These are phyloP conservation scores for Aspergillus spinulosporus DNA, from an alignment of 2,329 filamentous ascomycete species.

Conservation along the genomic window DNA sequence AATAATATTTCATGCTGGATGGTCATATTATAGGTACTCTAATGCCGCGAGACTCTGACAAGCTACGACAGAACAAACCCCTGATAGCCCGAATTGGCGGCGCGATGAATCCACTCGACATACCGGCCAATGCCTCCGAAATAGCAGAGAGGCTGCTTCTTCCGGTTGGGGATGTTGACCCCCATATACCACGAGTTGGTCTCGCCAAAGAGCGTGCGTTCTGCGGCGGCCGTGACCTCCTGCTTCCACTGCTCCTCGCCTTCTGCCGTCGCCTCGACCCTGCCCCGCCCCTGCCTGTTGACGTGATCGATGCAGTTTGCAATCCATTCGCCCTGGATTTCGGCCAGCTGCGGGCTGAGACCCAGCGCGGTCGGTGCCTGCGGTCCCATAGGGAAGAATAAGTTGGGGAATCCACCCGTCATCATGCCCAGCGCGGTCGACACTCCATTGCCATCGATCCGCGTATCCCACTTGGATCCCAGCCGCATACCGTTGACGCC, in stretches of 20 bases:
- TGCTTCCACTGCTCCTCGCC: constrained; percentile 54
- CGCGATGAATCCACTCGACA: background rate
- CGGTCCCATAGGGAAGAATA: constrained; percentile 56
- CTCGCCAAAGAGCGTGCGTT: constrained; percentile 50
- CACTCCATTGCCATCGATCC: constrained; percentile 24
- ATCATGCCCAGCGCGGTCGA: constrained; percentile 43
- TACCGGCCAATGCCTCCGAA: background rate
- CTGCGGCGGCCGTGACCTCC: constrained; percentile 46
- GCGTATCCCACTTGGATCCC: constrained; percentile 36
- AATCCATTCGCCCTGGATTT: constrained; percentile 60
- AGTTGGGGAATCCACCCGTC: constrained; percentile 48
- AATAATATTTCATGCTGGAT: too few species aligned
- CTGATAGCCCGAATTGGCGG: background rate
- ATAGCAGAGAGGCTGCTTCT: constrained; percentile 2
- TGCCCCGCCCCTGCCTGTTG: constrained; percentile 47
- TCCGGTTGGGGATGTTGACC: background rate
- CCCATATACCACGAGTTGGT: constrained; percentile 25
- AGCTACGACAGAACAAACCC: background rate
- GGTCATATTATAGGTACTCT: background rate
- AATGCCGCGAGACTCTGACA: background rate
- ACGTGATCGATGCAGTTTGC: constrained; percentile 53
- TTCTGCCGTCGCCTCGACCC: constrained; percentile 52
- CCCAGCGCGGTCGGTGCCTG: constrained; percentile 58
- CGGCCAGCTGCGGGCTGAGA: constrained; percentile 56
- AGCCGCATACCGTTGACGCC: constrained; percentile 23